Evolutionary conservation across 768 basidiomycete species (phyloP), one percentile per base, ranked within the genome.

Genomic region (Rhizopogon salebrosus): DNA sequence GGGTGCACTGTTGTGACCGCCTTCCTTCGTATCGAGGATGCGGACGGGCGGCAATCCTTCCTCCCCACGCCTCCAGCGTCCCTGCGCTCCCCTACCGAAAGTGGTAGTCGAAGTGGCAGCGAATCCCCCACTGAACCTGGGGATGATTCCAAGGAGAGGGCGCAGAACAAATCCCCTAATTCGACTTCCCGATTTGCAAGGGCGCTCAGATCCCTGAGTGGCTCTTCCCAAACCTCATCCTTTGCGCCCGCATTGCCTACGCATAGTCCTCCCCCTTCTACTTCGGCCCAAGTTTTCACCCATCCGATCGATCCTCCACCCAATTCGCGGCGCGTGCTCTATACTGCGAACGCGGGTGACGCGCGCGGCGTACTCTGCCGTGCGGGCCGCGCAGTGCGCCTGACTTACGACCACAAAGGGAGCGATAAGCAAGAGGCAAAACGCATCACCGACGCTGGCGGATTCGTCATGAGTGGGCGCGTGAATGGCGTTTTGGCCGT

Each of bases 361-460:
- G 97, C 97, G 6, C 75, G 97, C 22, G 95, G 89, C 4, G 97
- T 99, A 10, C 79, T 99, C 16, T 95, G 90, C 64, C 86, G 97
- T 41, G 82, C 78, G 11, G 97, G 97, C 26, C 88, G 83, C 60
- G 97, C 93, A 4, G 85, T 98, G 3, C 80, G 97, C 41, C 72
- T 99, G 64, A 98, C 97, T 18, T 98, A 99, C 66, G 97, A 99
- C 65, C 97, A 99, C 76, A 99, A 99, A 68, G 97, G 97, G 27
- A 87, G 89, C 5, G 97, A 99, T 68, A 87, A 88, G 63, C 93
- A 95, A 68, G 97, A 99, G 71, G 95, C 95, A 18, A 98, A 97
- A 72, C 83, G 97, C 20, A 98, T 99, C 67, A 94, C 81, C 45
- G 97, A 98, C 64, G 97, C 97, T 0, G 97, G 97, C 9, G 97